Evolutionary conservation across 495 filamentous ascomycete species (phyloP).

Genomic region (Penicilliopsis zonata): DNA sequence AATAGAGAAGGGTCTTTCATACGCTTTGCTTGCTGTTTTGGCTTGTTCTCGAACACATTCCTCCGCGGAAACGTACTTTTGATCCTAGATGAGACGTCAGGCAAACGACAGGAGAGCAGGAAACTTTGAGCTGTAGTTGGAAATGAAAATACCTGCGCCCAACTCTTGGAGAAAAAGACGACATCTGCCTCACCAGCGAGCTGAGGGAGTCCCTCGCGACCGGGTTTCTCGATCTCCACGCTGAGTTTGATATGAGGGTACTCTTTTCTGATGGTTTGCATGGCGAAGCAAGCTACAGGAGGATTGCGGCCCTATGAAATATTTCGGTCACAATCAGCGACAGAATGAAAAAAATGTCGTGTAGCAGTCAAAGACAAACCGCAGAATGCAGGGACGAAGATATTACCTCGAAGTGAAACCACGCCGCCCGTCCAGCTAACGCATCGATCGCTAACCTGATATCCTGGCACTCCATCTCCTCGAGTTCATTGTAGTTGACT

Average conservation of each 20-base stretch:
- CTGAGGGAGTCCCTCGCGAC: slow-evolving; percentile 43
- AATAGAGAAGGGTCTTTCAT: slow-evolving; percentile 4
- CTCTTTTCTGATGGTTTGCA: too few relatives aligned
- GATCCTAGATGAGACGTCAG: slow-evolving; percentile 17
- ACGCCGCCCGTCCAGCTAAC: slow-evolving; percentile 33
- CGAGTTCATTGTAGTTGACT: slow-evolving; percentile 55
- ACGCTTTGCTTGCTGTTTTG: slow-evolving; percentile 30
- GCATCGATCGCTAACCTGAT: slow-evolving; percentile 43
- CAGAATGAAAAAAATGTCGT: not conserved
- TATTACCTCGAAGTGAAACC: slow-evolving; percentile 69
- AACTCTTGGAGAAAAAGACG: slow-evolving; percentile 58
- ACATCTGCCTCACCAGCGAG: slow-evolving; percentile 53
- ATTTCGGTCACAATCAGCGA: not conserved
- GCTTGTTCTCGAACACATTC: slow-evolving; percentile 38
- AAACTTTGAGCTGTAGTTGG: too few relatives aligned
- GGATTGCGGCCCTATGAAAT: slow-evolving; percentile 49
- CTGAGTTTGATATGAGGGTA: slow-evolving; percentile 42
- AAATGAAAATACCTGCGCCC: slow-evolving; percentile 46
- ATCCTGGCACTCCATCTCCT: too few relatives aligned
- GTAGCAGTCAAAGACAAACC: slow-evolving; percentile 1
- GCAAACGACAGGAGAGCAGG: slow-evolving; percentile 5
- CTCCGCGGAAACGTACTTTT: slow-evolving; percentile 35
- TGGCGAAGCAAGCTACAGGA: too few relatives aligned
- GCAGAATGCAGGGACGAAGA: slow-evolving; percentile 2
- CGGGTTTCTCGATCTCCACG: slow-evolving; percentile 60